phyloP scores from a whole-genome alignment of 768 basidiomycete genomes.

The Collybiopsis confluens region DNA sequence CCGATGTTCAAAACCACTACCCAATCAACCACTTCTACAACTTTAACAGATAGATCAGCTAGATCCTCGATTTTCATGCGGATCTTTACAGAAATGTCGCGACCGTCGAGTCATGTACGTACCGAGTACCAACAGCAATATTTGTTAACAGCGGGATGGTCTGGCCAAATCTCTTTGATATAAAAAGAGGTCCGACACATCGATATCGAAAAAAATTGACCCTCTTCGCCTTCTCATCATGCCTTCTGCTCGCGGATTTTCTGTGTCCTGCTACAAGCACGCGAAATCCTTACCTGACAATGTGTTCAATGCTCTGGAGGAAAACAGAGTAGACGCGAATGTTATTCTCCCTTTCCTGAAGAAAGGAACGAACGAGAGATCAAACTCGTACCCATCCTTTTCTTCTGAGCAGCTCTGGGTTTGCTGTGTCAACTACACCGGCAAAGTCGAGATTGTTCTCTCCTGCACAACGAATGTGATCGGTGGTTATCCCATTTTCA shows the following conservation, averaged over 20 bases:
- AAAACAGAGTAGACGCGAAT: slow-evolving; percentile 25
- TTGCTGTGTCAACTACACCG: slow-evolving; percentile 16
- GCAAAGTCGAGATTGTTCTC: slow-evolving; percentile 46
- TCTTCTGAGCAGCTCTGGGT: slow-evolving; percentile 31
- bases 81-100: too few species aligned
- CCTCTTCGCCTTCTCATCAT: neutral
- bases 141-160: too few species aligned
- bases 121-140: too few species aligned
- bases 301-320: neutral
- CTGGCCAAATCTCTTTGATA: too few species aligned
- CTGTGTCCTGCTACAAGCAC: neutral
- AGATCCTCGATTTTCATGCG: too few species aligned
- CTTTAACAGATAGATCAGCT: too few species aligned
- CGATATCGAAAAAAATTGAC: too few species aligned
- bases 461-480: slow-evolving; percentile 54
- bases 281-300: neutral
- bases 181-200: too few species aligned
- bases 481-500: slow-evolving; percentile 64
- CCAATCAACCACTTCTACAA: too few species aligned
- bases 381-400: slow-evolving; percentile 11
- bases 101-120: too few species aligned
- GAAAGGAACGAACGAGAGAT: slow-evolving; percentile 8
- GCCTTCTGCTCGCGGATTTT: neutral
- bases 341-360: slow-evolving; percentile 18
- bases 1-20: too few species aligned